Base-by-base conservation (phyloP, 1,284 basidiomycete genomes). In the Cryptococcus hybrid region DNA sequence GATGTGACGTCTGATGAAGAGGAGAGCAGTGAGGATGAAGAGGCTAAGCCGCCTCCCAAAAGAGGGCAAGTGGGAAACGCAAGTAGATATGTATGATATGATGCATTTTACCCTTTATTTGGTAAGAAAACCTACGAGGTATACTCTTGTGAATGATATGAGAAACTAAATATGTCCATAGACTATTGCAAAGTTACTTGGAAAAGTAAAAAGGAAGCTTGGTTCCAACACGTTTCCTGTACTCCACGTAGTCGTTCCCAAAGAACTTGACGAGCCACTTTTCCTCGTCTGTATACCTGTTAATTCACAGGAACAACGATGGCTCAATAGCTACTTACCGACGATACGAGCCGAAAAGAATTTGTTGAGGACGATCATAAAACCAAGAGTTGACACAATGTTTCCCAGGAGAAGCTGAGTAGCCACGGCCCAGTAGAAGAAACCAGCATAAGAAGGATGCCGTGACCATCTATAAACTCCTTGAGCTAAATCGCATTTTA, bases 381-480 rank as follows among this genome's bases (percentile, higher is more conserved):
- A 77, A 1, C 64, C 67, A 34, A 77, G 6, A 3, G 74, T 66
- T 11, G 86, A 86, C 30, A 93, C 44, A 0, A 90, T 84, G 74
- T 99, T 99, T 67, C 90, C 90, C 34, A 99, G 81, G 3, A 93
- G 84, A n/a, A 99, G 76, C 73, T 99, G 94, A 0, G 94, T 97
- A 1, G 92, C 92, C 37, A 99, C 69, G 0, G 93, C 94, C 95
- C 95, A 99, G 77, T 95, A 98, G 78, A 90, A 96, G 81, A 99
- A 99, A 3, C 95, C 96, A 0, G 90, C 85, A 68, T 99, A 99
- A 0, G 93, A 96, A 7, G 96, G 96, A 75, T 99, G 96, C 4
- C 96, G 86, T 58, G 87, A 89, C 84, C 86, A 91, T 30, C 91
- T 93, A 30, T 64, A 7, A n/a, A 3, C 30, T 15, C 51, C 50